Evolutionary conservation across 805 yeast species (phyloP).

Genomic region (Yamadazyma nakazawae): DNA sequence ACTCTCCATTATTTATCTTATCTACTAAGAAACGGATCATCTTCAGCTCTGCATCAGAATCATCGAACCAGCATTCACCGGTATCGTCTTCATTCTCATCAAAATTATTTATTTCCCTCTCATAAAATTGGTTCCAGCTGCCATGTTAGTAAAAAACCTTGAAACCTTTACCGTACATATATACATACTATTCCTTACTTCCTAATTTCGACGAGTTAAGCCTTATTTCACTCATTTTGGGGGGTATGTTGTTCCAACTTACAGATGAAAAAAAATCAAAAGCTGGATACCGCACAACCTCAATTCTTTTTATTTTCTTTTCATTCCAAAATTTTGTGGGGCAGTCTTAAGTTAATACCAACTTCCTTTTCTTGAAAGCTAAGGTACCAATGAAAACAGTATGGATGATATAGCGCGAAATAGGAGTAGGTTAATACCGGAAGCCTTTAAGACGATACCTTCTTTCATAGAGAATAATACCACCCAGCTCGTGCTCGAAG

Average conservation of each 20-base stretch:
- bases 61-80: constrained; percentile 97
- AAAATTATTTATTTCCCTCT: constrained; percentile 69
- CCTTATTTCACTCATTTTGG: constrained; percentile 27
- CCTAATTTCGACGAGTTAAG: constrained; percentile 81
- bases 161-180: neutral
- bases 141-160: constrained; percentile 17
- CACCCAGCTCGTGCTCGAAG: too few relatives aligned
- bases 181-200: constrained; percentile 67
- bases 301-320: neutral
- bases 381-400: too few relatives aligned
- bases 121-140: constrained; percentile 86
- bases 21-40: constrained; percentile 70
- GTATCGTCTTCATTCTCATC: constrained; percentile 73
- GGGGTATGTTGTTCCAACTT: neutral
- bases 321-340: too few relatives aligned
- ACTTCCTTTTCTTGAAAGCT: too few relatives aligned
- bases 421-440: too few relatives aligned
- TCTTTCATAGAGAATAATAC: too few relatives aligned
- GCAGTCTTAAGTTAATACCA: too few relatives aligned
- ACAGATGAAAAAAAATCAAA: neutral
- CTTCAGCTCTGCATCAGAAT: constrained; percentile 85
- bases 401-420: too few relatives aligned
- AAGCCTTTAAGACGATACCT: too few relatives aligned
- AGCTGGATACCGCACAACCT: too few relatives aligned
- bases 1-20: constrained; percentile 34